Base-by-base conservation (phyloP, 108 stramenopile species). In the Cyclotella atomus region DNA sequence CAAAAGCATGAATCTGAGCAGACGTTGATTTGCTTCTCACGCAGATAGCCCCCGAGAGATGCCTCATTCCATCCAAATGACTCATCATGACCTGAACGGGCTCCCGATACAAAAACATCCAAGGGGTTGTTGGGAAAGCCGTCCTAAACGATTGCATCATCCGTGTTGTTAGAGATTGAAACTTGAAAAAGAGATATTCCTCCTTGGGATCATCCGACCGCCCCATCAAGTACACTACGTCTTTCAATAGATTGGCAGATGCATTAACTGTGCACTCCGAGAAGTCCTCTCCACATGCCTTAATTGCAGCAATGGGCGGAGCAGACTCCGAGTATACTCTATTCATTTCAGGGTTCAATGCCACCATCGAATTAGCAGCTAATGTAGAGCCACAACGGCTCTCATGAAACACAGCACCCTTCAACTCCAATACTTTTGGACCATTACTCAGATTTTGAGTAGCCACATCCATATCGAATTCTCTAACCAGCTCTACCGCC, bases 81-180 rank as follows among this genome's bases (percentile, higher is more conserved):
- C 85, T 87, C 91, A 96, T 92, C 88, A 99, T 93, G 28, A 96
- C 93, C 82, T 98, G 91, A 4, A 96, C 92, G 10, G 97, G 97
- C n/a, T 97, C 91, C 25, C 98, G 79, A 72, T 94, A 97, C 43
- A 99, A 81, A 75, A 91, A 97, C 24, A 95, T 87, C 97, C 97
- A 99, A 0, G 97, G 96, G 8, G 88, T 88, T 20, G 89, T 65
- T 2, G 97, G 98, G 71, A 97, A 97, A 5, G 97, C 97, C 45
- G 76, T 46, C 71, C 81, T 75, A 73, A 97, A 88, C 17, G 83
- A 76, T 24, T 83, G 36, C 56, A 97, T 84, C 43, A 77, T 76
- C 20, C 83, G 49, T 25, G 91, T 87, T 2, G 91, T 87, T 32
- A 88, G 79, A 16, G 90, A 93, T 85, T 98, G 98, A 57, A 99